These are phyloP conservation scores for Peronospora destructor DNA, from an alignment of 352 stramenopile genomes.

Conservation along the genomic window DNA sequence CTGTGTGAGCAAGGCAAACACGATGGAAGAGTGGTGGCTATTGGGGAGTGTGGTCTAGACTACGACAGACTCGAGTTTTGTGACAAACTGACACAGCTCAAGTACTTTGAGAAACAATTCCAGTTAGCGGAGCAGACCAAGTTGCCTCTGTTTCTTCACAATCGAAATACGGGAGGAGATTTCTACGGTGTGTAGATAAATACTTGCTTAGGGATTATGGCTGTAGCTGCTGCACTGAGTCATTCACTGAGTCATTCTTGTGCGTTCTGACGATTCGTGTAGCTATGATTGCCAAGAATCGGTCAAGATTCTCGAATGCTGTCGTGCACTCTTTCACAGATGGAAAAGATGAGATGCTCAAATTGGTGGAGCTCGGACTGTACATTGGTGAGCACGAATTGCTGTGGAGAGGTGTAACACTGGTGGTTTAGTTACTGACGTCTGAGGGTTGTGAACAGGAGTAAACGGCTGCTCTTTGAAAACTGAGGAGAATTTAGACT, in stretches of 20 bases:
- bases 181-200: slow-evolving; percentile 64
- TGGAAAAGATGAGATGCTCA: slow-evolving; percentile 84
- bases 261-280: slow-evolving; percentile 1
- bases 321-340: slow-evolving; percentile 97
- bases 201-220: not conserved
- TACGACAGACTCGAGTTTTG: slow-evolving; percentile 96
- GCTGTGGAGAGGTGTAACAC: not conserved
- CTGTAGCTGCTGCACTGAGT: not conserved
- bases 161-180: slow-evolving; percentile 90
- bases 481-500: slow-evolving; percentile 90
- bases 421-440: not conserved
- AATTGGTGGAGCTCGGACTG: slow-evolving; percentile 89
- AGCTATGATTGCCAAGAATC: slow-evolving; percentile 70
- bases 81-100: slow-evolving; percentile 82
- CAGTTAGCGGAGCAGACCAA: slow-evolving; percentile 71
- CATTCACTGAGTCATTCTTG: not conserved
- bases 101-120: slow-evolving; percentile 92
- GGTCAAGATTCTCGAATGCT: slow-evolving; percentile 66
- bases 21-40: slow-evolving; percentile 81
- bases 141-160: slow-evolving; percentile 96
- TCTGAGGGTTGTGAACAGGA: slow-evolving; percentile 18
- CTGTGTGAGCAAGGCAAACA: slow-evolving; percentile 48
- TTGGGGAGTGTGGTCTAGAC: slow-evolving; percentile 95
- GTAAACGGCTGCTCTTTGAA: slow-evolving; percentile 97
- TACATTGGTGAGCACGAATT: slow-evolving; percentile 81